These are phyloP conservation scores for Dothistroma pini DNA, from an alignment of 2,329 filamentous ascomycete species.

Conservation along the genomic window DNA sequence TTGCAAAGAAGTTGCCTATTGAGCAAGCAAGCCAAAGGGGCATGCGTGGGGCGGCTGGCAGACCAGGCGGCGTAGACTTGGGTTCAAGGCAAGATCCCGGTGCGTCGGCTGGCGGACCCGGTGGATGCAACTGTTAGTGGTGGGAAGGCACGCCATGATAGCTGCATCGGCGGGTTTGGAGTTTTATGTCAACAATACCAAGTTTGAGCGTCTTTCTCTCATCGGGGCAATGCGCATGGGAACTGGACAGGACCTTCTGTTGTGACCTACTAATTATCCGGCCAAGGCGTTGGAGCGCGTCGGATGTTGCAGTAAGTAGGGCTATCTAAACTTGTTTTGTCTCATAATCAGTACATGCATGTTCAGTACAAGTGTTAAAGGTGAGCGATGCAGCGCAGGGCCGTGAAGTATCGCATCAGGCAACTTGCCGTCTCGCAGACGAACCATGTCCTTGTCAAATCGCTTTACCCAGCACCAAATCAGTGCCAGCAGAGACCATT, in stretches of 20 bases:
- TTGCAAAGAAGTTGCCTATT: conserved; percentile 94
- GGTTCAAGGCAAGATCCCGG: conserved; percentile 60
- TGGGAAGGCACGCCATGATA: background rate
- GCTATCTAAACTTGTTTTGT: background rate
- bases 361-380: background rate
- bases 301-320: background rate
- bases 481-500: no score
- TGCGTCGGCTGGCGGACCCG: conserved; percentile 54
- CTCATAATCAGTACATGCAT: background rate
- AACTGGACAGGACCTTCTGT: background rate
- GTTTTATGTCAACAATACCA: conserved; percentile 3
- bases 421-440: background rate
- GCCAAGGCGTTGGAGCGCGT: background rate
- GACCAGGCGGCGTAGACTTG: conserved; percentile 63
- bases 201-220: background rate
- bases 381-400: background rate
- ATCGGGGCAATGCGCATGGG: background rate
- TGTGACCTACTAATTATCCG: background rate
- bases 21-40: conserved; percentile 94
- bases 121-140: conserved; percentile 60
- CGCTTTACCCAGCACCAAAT: no score
- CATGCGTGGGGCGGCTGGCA: conserved; percentile 58
- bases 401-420: background rate
- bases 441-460: background rate
- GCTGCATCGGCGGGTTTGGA: background rate